phyloP scores from a whole-genome alignment of 164 flowering plant species.

The Annona cherimola region DNA sequence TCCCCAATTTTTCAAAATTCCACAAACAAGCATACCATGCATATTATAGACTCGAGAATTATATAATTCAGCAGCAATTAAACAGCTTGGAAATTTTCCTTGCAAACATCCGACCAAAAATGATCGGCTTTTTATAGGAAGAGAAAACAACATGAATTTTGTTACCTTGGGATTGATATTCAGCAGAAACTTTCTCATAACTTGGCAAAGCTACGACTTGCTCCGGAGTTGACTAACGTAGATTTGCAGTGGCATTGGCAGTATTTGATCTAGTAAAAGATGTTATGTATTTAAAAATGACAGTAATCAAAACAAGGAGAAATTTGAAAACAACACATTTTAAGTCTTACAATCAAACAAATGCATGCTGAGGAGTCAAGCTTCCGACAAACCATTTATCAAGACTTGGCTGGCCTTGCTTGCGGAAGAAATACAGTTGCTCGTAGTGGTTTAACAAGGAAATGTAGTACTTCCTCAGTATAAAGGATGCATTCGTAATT shows the following conservation, averaged over 20 bases:
- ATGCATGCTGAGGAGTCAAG: not conserved
- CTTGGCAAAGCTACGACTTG: slow-evolving; percentile 15
- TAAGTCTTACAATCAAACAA: not conserved
- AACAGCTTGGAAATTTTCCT: not conserved
- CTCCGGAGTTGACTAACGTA: slow-evolving; percentile 10
- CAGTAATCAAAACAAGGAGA: not conserved
- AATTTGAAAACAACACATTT: not conserved
- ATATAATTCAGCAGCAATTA: not conserved
- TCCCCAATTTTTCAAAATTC: not conserved
- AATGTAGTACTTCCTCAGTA: slow-evolving; percentile 60
- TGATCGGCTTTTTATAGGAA: not conserved
- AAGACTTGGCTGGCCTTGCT: slow-evolving; percentile 28
- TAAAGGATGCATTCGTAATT: slow-evolving; percentile 72
- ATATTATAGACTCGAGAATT: not conserved
- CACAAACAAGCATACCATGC: not conserved
- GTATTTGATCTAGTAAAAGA: slow-evolving; percentile 3
- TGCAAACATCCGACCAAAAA: not conserved
- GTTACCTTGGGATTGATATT: slow-evolving; percentile 24
- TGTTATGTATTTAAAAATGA: slow-evolving; percentile 7
- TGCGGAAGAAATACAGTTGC: slow-evolving; percentile 66
- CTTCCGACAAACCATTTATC: slow-evolving; percentile 26
- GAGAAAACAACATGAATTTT: not conserved
- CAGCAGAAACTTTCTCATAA: slow-evolving; percentile 21
- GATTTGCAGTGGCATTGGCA: slow-evolving; percentile 23
- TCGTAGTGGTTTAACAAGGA: slow-evolving; percentile 76